Percentiles rank a stretch among this genome's conserved stretches.
Evolutionary conservation across 257 asterid species (phyloP).

Genomic region (Oldenlandia corymbosa): DNA sequence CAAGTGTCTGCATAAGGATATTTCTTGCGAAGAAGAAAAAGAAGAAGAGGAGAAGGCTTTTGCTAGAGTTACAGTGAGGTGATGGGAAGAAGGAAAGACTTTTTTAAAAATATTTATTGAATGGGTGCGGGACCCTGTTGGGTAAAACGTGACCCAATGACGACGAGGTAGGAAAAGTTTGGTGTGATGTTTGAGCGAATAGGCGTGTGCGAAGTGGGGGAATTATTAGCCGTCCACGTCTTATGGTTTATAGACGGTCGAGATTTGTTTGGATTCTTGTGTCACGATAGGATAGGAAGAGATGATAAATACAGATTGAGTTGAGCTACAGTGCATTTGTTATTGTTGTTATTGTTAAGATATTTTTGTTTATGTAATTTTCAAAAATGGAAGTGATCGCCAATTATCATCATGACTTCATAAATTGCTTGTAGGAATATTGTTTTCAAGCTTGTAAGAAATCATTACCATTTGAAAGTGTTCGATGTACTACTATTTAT

Average conservation of each 20-base stretch:
- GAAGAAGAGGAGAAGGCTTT: too few species aligned
- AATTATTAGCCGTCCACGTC: slow-evolving; percentile 35
- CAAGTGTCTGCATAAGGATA: slow-evolving; percentile 19
- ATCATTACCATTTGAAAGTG: too few species aligned
- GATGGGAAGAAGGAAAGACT: not conserved
- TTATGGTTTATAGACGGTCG: not conserved
- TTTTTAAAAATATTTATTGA: slow-evolving; percentile 9
- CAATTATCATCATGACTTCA: too few species aligned
- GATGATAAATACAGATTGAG: too few species aligned
- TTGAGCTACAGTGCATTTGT: too few species aligned
- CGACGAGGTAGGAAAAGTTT: slow-evolving; percentile 27
- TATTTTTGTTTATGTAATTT: too few species aligned
- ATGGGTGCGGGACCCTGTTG: slow-evolving; percentile 33
- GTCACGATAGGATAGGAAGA: not conserved
- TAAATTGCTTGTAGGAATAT: too few species aligned
- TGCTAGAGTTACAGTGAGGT: not conserved
- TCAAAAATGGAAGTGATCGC: too few species aligned
- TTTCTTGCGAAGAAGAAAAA: not conserved
- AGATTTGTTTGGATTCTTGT: slow-evolving; percentile 14
- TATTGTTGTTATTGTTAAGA: too few species aligned
- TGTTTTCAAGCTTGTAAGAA: too few species aligned
- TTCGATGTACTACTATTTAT: too few species aligned
- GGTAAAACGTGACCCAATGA: slow-evolving; percentile 44
- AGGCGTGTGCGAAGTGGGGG: slow-evolving; percentile 22
- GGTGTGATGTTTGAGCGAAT: slow-evolving; percentile 35